Evolutionary conservation across 2,329 filamentous ascomycete species (phyloP).

Genomic region (Aspergillus transmontanensis): DNA sequence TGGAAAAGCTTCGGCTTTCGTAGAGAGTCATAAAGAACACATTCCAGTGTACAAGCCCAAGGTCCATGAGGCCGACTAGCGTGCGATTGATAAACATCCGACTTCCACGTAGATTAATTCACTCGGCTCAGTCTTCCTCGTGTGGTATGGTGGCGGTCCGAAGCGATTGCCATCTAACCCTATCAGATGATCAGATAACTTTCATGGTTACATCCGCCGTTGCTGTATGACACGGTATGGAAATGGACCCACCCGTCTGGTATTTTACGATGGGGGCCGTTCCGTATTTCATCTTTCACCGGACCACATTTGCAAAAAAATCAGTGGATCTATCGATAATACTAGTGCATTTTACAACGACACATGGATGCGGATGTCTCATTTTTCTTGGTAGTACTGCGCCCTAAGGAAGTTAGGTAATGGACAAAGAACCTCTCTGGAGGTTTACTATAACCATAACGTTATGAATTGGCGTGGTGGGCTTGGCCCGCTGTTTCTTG

Average conservation of each 20-base stretch:
- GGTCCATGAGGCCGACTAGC: neutral
- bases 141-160: neutral
- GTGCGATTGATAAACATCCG: neutral
- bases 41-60: neutral
- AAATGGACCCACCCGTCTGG: neutral
- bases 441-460: neutral
- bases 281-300: neutral
- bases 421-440: neutral
- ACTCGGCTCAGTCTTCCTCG: neutral
- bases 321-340: neutral
- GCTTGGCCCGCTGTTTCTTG: neutral
- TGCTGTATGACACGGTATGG: neutral
- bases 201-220: neutral
- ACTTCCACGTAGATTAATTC: neutral
- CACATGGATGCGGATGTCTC: neutral
- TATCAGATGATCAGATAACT: slow-evolving; percentile 1
- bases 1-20: neutral
- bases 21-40: neutral
- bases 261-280: neutral
- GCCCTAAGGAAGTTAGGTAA: neutral
- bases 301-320: neutral
- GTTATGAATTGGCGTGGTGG: neutral
- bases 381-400: neutral
- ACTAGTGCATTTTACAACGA: neutral
- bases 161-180: neutral